Evolutionary conservation across 176 grass and related monocot genomes (phyloP).

Genomic region (Melocanna baccifera): DNA sequence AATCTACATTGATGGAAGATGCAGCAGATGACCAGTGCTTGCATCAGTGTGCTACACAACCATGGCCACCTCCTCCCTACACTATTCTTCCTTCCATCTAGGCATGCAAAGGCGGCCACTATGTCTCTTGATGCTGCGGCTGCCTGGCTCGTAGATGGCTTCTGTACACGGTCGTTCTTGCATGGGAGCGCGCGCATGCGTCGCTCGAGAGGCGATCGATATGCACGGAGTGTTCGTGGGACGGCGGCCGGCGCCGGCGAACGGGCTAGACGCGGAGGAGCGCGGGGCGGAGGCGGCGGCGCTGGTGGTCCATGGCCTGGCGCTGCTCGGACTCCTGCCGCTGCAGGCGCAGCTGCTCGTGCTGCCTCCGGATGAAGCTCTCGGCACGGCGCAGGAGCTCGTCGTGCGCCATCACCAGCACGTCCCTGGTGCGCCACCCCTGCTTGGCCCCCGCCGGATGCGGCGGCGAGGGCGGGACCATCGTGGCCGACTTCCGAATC

Average conservation of each 20-base stretch:
- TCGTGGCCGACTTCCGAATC: constrained; percentile 45
- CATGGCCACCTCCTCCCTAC: neutral
- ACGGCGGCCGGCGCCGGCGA: neutral
- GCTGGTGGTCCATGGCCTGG: constrained; percentile 39
- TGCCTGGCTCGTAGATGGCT: neutral
- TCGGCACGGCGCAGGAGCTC: constrained; percentile 65
- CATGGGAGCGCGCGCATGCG: neutral
- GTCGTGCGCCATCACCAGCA: constrained; percentile 38
- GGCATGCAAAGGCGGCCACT: neutral
- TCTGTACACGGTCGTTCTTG: constrained; percentile 15
- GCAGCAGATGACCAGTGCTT: neutral
- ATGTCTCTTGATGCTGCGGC: neutral
- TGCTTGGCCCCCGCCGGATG: constrained; percentile 1
- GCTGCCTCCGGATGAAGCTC: constrained; percentile 72
- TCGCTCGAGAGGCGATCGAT: neutral
- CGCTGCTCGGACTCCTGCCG: constrained; percentile 70
- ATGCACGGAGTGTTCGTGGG: neutral
- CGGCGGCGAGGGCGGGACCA: constrained; percentile 18
- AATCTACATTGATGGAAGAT: neutral
- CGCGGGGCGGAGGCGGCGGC: neutral
- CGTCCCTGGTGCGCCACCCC: constrained; percentile 73
- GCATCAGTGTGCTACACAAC: neutral
- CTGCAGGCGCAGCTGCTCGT: constrained; percentile 73
- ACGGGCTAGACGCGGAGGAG: constrained; percentile 31
- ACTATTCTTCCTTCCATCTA: neutral